A percentile compares a stretch with the other conserved stretches of the same genome.
Conservation (phyloP, 192 early-diverging fungal genomes). For the Podila epigama region DNA sequence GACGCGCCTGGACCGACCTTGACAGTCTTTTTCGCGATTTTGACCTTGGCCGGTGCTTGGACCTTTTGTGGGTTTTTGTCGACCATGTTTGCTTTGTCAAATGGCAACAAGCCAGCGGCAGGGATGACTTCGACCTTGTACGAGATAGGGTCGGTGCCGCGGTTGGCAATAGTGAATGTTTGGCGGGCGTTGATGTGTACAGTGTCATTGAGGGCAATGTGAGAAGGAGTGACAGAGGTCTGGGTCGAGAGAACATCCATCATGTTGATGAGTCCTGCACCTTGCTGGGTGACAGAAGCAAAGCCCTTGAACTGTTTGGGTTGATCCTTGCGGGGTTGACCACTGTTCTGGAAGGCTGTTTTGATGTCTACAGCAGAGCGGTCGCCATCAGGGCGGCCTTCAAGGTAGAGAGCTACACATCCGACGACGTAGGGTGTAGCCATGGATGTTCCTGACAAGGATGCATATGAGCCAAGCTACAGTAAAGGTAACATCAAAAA, state of each 20-base stretch:
- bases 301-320: slow-evolving; percentile 14
- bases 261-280: slow-evolving; percentile 79
- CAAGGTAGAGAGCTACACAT: slow-evolving; percentile 40
- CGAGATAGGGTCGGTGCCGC: slow-evolving; percentile 12
- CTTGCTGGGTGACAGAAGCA: slow-evolving; percentile 68
- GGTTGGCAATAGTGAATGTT: slow-evolving; percentile 51
- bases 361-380: slow-evolving; percentile 37
- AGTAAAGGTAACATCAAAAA: not conserved
- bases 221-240: slow-evolving; percentile 58
- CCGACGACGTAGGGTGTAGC: slow-evolving; percentile 66
- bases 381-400: slow-evolving; percentile 32
- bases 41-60: slow-evolving; percentile 16
- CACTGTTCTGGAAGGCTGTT: slow-evolving; percentile 40
- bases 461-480: slow-evolving; percentile 58
- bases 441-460: slow-evolving; percentile 72
- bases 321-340: slow-evolving; percentile 21
- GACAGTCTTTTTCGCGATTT: slow-evolving; percentile 15
- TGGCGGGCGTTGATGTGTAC: slow-evolving; percentile 40
- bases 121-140: slow-evolving; percentile 43
- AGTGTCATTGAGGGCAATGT: slow-evolving; percentile 65
- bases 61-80: slow-evolving; percentile 22
- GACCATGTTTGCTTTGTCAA: slow-evolving; percentile 29
- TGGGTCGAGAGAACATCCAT: slow-evolving; percentile 64
- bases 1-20: slow-evolving; percentile 28
- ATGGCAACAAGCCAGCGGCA: slow-evolving; percentile 46